Percentiles rank a stretch among this genome's conserved stretches.
Conservation (phyloP, 2,329 filamentous ascomycete genomes). For the Endothia cerciana region DNA sequence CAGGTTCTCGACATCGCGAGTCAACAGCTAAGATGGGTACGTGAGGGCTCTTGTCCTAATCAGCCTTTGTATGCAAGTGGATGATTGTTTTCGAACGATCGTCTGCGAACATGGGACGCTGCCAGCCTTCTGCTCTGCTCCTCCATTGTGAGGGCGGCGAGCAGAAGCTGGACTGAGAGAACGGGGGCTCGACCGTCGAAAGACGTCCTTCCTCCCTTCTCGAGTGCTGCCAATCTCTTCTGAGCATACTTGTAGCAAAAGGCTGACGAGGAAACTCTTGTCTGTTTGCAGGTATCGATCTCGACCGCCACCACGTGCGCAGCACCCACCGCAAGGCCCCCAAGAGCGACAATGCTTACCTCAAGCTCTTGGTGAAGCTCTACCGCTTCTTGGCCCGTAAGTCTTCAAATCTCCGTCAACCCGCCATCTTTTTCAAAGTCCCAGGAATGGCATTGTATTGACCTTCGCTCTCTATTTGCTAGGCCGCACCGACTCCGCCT, state of each 20-base stretch:
- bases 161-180: conserved; percentile 23
- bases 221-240: conserved; percentile 38
- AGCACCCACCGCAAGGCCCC: conserved; percentile 86
- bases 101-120: conserved; percentile 30
- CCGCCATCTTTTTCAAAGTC: not conserved
- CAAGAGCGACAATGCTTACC: conserved; percentile 96
- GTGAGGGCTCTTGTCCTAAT: conserved; percentile 46
- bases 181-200: conserved; percentile 10
- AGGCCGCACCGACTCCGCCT: conserved; percentile 95
- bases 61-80: conserved; percentile 58
- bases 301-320: conserved; percentile 71
- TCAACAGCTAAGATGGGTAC: conserved; percentile 64
- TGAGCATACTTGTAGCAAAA: conserved; percentile 67
- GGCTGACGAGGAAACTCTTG: conserved; percentile 60
- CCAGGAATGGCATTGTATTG: not conserved
- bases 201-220: conserved; percentile 28
- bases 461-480: conserved; percentile 20
- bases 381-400: conserved; percentile 96
- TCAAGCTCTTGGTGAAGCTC: conserved; percentile 96
- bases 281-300: conserved; percentile 68
- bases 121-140: conserved; percentile 20
- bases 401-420: conserved; percentile 42
- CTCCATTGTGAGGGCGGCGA: conserved; percentile 11
- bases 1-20: conserved; percentile 38
- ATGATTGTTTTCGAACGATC: conserved; percentile 29